phyloP scores from a whole-genome alignment of 2,329 filamentous ascomycete species.

The Xylaria multiplex region DNA sequence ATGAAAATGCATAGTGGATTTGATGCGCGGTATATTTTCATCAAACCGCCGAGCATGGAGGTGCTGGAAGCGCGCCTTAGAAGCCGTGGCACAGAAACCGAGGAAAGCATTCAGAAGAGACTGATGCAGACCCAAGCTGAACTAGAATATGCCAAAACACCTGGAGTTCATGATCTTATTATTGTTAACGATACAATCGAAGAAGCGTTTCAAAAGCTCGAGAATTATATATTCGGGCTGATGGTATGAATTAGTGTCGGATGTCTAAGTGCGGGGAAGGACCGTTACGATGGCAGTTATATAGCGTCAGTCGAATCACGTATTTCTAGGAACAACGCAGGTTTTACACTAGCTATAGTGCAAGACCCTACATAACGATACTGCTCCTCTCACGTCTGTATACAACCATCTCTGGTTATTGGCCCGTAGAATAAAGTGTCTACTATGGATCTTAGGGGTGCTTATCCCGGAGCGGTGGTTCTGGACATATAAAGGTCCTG shows the following conservation, averaged over 20 bases:
- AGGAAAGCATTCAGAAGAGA: slow-evolving; percentile 28
- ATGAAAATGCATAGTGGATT: slow-evolving; percentile 14
- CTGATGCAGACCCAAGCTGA: slow-evolving; percentile 22
- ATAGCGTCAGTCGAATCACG: not conserved
- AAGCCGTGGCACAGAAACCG: slow-evolving; percentile 23
- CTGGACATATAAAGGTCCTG: too few species aligned
- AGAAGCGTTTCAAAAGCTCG: slow-evolving; percentile 18
- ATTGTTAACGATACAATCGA: slow-evolving; percentile 27
- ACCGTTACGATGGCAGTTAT: not conserved
- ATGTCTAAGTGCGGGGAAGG: too few species aligned
- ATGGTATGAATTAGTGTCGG: too few species aligned
- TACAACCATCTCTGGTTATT: too few species aligned
- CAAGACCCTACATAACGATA: not conserved
- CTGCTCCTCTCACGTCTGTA: not conserved
- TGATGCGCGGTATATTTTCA: slow-evolving; percentile 28
- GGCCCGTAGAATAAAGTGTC: too few species aligned
- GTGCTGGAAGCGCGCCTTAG: slow-evolving; percentile 28
- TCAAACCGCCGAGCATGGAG: slow-evolving; percentile 27
- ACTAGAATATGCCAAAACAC: slow-evolving; percentile 29
- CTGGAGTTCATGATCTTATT: slow-evolving; percentile 28
- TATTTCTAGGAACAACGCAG: not conserved
- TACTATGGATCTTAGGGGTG: too few species aligned
- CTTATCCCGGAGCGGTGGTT: too few species aligned
- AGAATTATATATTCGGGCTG: not conserved
- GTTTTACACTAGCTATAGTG: not conserved